Base-by-base conservation (phyloP, 805 yeast species). In the Myxozyma vanderwaltii region DNA sequence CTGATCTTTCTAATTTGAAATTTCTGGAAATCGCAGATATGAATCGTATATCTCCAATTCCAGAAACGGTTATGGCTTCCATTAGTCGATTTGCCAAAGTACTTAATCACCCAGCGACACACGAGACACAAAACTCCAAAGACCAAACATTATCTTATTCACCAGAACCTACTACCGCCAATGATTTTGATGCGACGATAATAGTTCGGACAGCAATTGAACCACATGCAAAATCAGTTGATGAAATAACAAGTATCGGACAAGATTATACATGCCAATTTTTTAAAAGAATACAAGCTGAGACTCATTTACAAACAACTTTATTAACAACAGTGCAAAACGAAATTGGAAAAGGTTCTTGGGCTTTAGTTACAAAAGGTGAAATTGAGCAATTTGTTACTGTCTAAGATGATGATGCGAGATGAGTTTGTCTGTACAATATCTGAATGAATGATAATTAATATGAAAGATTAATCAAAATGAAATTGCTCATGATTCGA, bases 151-250 rank as follows among this genome's bases (percentile, higher is more conserved):
- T n/a, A n/a, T n/a, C n/a, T 15, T 27, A 10, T 1, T 27, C 50
- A 4, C 38, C 15, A 38, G 19, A 8, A 33, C 29, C 6, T 35
- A 38, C 4, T 15, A 24, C 6, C 8, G 27, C 17, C 10, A 41
- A 27, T 7, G 38, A 40, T 7, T 56, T 56, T 17, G 51, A 47
- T 4, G 54, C 43, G 1, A 29, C 48, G 15, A 43, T 56, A 21
- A 13, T 33, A 12, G 46, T 49, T 7, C 54, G 54, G 10, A 55
- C 40, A 23, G 17, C 44, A 19, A 26, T n/a, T 21, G 59, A 56
- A 23, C 59, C 54, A 6, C 45, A 49, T n/a, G 59, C 59, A 12
- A 50, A 56, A 29, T 24, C 43, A 12, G 41, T 56, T 27, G 46
- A 56, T 23, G 59, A 56, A 23, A 17, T 33, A 27, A 17, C 24